Percentiles rank a stretch among this genome's conserved stretches.
Evolutionary conservation across 108 stramenopile genomes (phyloP).

Genomic region (Aurantiochytrium sp.): DNA sequence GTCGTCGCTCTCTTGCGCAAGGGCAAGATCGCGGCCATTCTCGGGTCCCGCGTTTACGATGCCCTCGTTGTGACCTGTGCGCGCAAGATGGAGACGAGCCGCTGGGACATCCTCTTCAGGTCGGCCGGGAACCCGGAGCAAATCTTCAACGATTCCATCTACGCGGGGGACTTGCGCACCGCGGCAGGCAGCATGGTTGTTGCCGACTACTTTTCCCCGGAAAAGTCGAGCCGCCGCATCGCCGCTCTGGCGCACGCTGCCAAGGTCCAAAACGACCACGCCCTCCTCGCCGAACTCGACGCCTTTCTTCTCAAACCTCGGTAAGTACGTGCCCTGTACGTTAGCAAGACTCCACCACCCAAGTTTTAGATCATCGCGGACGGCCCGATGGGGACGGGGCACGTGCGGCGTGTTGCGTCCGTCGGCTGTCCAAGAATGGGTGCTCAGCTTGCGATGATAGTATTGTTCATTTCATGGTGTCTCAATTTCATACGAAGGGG

Average conservation of each 20-base stretch:
- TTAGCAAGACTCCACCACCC: not conserved
- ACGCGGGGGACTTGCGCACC: constrained; percentile 3
- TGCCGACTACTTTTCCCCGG: constrained; percentile 16
- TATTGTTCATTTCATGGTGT: no score
- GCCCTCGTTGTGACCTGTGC: constrained; percentile 7
- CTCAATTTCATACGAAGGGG: no score
- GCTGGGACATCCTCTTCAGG: not conserved
- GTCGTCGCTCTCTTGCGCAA: not conserved
- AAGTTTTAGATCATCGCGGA: no score
- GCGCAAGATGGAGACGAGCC: constrained; percentile 15
- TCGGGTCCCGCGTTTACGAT: not conserved
- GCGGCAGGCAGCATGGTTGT: constrained; percentile 13
- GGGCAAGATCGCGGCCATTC: not conserved
- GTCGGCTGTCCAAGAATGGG: no score
- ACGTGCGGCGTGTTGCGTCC: no score
- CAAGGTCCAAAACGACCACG: not conserved
- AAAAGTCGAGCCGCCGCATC: not conserved
- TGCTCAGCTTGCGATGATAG: no score
- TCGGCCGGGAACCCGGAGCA: constrained; percentile 10
- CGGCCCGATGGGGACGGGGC: no score
- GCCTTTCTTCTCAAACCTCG: not conserved
- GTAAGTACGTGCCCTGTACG: not conserved
- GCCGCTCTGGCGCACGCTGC: constrained; percentile 10
- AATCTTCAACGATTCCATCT: constrained; percentile 22
- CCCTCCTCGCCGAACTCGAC: not conserved